phyloP scores from a whole-genome alignment of 2,329 filamentous ascomycete genomes.

The Chrysoporthe cubensis region DNA sequence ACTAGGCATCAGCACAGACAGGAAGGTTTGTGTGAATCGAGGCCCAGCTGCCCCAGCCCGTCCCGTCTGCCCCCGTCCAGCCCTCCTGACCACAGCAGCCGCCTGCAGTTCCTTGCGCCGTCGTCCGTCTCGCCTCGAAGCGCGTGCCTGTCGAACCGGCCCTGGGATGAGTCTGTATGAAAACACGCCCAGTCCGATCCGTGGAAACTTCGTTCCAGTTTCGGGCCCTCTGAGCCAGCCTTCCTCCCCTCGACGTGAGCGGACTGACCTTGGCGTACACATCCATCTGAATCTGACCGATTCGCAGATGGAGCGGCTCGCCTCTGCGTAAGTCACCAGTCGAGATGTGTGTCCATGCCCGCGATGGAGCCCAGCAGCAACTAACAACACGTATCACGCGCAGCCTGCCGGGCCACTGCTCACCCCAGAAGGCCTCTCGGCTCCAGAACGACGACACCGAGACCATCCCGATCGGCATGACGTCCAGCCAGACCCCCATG shows the following conservation, averaged over 20 bases:
- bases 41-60: neutral
- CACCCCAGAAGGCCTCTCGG: constrained; percentile 18
- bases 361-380: neutral
- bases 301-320: constrained; percentile 52
- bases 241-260: constrained; percentile 42
- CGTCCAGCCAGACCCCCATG: constrained; percentile 1
- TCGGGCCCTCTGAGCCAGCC: constrained; percentile 38
- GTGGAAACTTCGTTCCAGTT: constrained; percentile 44
- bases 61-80: neutral
- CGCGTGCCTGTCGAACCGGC: neutral
- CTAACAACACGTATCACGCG: constrained; percentile 11
- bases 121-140: neutral
- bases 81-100: neutral
- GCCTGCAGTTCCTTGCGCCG: neutral
- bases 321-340: constrained; percentile 45
- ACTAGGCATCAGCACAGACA: neutral
- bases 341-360: neutral
- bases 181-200: constrained; percentile 37
- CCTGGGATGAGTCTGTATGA: constrained; percentile 26
- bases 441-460: constrained; percentile 15
- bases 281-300: constrained; percentile 55
- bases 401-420: constrained; percentile 25
- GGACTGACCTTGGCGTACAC: constrained; percentile 45
- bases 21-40: neutral
- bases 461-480: constrained; percentile 18